Conservation (phyloP, 202 grass and related monocot species). For the Panicum virgatum region DNA sequence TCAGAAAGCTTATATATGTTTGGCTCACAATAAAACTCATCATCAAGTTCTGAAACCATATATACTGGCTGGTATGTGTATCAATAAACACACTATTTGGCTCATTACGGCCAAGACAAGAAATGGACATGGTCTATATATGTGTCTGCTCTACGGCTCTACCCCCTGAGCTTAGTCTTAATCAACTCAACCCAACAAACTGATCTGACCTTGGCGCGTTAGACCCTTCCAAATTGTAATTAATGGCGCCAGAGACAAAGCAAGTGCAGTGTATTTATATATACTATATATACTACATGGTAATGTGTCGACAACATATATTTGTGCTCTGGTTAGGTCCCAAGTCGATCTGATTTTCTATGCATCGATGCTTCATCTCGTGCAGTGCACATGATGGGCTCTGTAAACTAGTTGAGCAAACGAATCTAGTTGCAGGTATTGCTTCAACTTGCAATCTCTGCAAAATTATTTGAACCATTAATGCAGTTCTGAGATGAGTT, state of each 20-base stretch:
- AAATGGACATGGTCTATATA: not conserved
- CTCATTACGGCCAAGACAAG: slow-evolving; percentile 7
- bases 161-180: slow-evolving; percentile 41
- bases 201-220: slow-evolving; percentile 15
- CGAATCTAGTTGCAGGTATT: slow-evolving; percentile 44
- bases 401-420: slow-evolving; percentile 46
- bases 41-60: not conserved
- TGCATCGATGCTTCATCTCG: slow-evolving; percentile 56
- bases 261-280: slow-evolving; percentile 11
- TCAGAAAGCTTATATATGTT: too few relatives aligned
- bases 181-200: slow-evolving; percentile 44
- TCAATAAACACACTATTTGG: not conserved
- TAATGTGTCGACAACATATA: slow-evolving; percentile 5
- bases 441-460: slow-evolving; percentile 37
- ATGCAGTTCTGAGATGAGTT: slow-evolving; percentile 23
- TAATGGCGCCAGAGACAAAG: slow-evolving; percentile 43
- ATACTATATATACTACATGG: not conserved
- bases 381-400: slow-evolving; percentile 60
- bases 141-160: not conserved
- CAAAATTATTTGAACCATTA: slow-evolving; percentile 44
- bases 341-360: slow-evolving; percentile 34
- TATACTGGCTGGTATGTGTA: not conserved
- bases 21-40: too few relatives aligned
- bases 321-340: slow-evolving; percentile 7
- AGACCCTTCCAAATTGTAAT: slow-evolving; percentile 46